Base-by-base conservation (phyloP, 192 early-diverging fungal species). In the Umbelopsis vinacea region DNA sequence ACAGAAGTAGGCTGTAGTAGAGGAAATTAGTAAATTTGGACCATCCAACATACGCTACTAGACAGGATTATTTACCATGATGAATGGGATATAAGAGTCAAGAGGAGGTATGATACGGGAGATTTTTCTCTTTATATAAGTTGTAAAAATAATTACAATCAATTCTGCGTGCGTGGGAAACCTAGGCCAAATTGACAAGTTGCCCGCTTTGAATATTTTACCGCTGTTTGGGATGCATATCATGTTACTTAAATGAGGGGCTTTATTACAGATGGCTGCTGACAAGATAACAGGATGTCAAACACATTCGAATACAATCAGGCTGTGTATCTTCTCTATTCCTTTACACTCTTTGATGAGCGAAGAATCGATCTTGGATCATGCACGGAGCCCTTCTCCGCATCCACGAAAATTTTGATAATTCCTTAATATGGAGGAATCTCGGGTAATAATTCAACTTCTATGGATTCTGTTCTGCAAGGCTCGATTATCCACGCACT, bases 401-500 rank as follows among this genome's bases (percentile, higher is more conserved):
- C 29, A 37, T 19, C 23, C 8, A 17, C 11, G 17, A 37, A 63
- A 38, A 35, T 11, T 26, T 24, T 22, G 53, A 54, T 22, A 22
- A 63, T 63, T 63, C 26, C 57, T 26, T n/a, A 63, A 63, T 29
- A 63, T 29, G 40, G 40, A 35, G 15, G 57, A 37, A 29, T 17
- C 26, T 37, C 57, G 57, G 57, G 2, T 63, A 63, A 63, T 63
- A 63, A 35, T 63, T 63, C 57, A 63, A 33, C 70, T 76, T 53
- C 77, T 74, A 46, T 71, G 76, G 1, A 81, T 48, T 60, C 63
- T 81, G 66, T 81, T 81, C 47, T 76, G 75, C 11, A 77, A 47
- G 23, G 79, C 70, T 38, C 79, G 68, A n/a, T 68, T 76, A 68
- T 81, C 79, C 17, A 81, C 76, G 63, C 63, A 69, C 60, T 81